Conservation (phyloP, 2,329 filamentous ascomycete species). For the Penicillium sumatraense region DNA sequence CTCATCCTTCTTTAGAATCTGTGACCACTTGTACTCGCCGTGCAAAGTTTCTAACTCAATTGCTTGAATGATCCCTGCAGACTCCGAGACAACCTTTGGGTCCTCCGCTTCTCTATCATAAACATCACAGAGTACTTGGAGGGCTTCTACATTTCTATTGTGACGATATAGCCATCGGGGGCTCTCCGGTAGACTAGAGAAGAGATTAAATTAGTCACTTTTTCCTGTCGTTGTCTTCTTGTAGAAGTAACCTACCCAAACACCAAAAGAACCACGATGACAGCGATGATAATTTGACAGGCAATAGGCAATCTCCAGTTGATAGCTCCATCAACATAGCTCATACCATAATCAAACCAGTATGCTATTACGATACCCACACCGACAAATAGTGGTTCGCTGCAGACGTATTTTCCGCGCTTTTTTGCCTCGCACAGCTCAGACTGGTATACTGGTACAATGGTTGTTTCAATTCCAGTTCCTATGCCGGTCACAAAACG, state of each 20-base stretch:
- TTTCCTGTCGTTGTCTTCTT: background rate
- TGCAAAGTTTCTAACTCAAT: conserved; percentile 46
- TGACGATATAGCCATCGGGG: conserved; percentile 54
- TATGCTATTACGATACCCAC: conserved; percentile 44
- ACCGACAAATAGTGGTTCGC: conserved; percentile 45
- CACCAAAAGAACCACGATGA: conserved; percentile 47
- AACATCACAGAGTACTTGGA: conserved; percentile 34
- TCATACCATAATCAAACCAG: conserved; percentile 42
- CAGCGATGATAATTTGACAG: conserved; percentile 50
- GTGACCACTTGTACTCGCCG: conserved; percentile 43
- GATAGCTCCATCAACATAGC: conserved; percentile 44
- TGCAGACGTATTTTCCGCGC: conserved; percentile 50
- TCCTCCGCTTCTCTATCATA: conserved; percentile 29
- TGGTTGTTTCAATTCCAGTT: conserved; percentile 50
- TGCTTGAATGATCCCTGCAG: conserved; percentile 47
- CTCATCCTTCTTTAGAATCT: conserved; percentile 50
- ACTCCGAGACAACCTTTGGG: conserved; percentile 34
- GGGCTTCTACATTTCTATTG: conserved; percentile 36
- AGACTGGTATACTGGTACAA: conserved; percentile 48
- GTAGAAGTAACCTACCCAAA: conserved; percentile 24
- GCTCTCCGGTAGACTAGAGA: conserved; percentile 40
- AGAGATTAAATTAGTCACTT: background rate
- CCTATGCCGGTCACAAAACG: conserved; percentile 57
- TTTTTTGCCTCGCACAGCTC: conserved; percentile 51
- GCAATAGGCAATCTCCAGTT: conserved; percentile 55